Base-by-base conservation (phyloP, 192 early-diverging fungal species). In the Phycomyces blakesleeanus region DNA sequence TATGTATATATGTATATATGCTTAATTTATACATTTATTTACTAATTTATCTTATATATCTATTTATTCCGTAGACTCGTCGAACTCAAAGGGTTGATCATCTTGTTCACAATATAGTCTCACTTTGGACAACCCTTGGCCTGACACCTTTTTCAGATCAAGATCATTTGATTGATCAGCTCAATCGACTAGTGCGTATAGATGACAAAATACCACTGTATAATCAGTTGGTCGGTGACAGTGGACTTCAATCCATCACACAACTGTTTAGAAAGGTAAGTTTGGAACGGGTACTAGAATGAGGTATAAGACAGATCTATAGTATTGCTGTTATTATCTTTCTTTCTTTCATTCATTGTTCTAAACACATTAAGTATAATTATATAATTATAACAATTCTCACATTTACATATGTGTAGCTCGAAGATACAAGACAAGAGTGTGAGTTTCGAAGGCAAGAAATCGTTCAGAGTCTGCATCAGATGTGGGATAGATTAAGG, bases 391-490 rank as follows among this genome's bases (percentile, higher is more conserved):
- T n/a, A n/a, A n/a, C n/a, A n/a, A n/a, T n/a, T n/a, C n/a, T n/a
- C n/a, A 14, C 11, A 8, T 51, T 39, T 15, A 27, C 27, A 14
- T 57, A 11, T 2, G 5, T 2, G 4, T 12, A 69, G 55, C 40
- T 69, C 18, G 67, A 69, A n/a, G 54, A 62, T 27, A 51, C 55
- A 1, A 69, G 57, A 49, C 67, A 69, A 21, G 59, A 69, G 25
- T 18, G 59, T 10, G 67, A 69, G 21, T 62, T 62, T 38, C 39
- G 67, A 16, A 61, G 62, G 25, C 26, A 63, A 7, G 67, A 69
- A 51, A 69, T 69, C 42, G 25, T 21, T 22, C 53, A 57, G 24
- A 27, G 29, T 10, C 18, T 69, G 1, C 55, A 57, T 21, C 67
- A 53, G 5, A 20, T 69, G 1, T 69, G 67, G 67, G 53, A 63